Evolutionary conservation across 371 early-diverging fungal genomes (phyloP), one percentile per base, ranked within the genome.

Genomic region (Haplosporangium sp.): DNA sequence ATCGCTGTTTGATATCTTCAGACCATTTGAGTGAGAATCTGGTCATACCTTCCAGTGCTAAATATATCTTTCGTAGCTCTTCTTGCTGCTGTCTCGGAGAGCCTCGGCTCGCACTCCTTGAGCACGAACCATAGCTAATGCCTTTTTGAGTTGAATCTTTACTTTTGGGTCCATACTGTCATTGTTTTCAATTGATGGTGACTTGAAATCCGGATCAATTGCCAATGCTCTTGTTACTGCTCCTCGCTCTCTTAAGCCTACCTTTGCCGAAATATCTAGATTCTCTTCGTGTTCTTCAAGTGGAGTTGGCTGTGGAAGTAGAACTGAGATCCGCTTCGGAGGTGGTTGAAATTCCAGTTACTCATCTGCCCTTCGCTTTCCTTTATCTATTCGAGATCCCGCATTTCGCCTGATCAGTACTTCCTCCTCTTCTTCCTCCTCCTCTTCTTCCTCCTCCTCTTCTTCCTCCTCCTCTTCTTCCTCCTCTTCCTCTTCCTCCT

Each of bases 81-180:
- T 38, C 38, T 59, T 59, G 3, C 59, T 59, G 34, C 59, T 59
- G n/a, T 59, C 59, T 38, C 59, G 59, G 34, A 59, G 59, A 59
- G 59, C 35, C 13, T 59, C 59, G 9, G 38, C 27, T 15, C 59
- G 38, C 38, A 59, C 38, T n/a, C 59, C 59, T 37, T 59, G 38
- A 15, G 59, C 59, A 27, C 59, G 59, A 11, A 59, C 5, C 38
- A 59, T 37, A 38, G 59, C 38, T 38, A 20, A 38, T 34, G 38
- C 59, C n/a, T 59, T 42, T 35, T 34, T 15, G 9, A 59, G 15
- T 8, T 38, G 37, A 27, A 59, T 38, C 59, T 27, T 59, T 38
- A 42, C 27, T 55, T 55, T 55, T 19, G 2, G 27, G 17, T 55
- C 19, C n/a, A 55, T 17, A 55, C 55, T 55, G 8, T 55, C 27